Conservation (phyloP, 768 basidiomycete species). For the Termitomyces heimii region DNA sequence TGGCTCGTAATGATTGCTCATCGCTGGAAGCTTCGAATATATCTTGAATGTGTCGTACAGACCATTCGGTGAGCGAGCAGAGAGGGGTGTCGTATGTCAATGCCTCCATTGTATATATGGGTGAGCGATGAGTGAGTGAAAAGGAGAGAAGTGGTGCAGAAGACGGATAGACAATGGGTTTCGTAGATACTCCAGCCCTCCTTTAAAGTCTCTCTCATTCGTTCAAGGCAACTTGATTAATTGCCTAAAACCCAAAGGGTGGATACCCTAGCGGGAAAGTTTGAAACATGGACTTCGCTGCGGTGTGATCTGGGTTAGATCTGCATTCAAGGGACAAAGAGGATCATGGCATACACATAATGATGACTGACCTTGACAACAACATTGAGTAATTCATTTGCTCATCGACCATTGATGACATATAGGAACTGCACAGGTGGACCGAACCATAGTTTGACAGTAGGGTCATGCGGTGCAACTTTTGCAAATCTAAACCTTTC, state of each 20-base stretch:
- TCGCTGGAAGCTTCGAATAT: slow-evolving; percentile 48
- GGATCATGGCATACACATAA: background rate
- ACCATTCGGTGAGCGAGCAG: slow-evolving; percentile 43
- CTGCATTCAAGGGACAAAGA: slow-evolving; percentile 5
- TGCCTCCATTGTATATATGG: slow-evolving; percentile 10
- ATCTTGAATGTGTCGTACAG: slow-evolving; percentile 37
- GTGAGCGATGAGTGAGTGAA: background rate
- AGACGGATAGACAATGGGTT: background rate
- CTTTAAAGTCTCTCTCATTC: slow-evolving; percentile 10
- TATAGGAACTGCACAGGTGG: background rate
- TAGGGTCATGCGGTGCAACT: background rate
- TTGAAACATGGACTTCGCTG: slow-evolving; percentile 8
- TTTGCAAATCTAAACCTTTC: background rate
- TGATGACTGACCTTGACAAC: background rate
- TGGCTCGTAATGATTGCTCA: slow-evolving; percentile 33
- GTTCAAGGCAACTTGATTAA: slow-evolving; percentile 15
- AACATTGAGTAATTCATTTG: background rate
- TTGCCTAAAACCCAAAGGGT: slow-evolving; percentile 13
- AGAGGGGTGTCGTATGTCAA: slow-evolving; percentile 18
- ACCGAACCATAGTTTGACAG: background rate
- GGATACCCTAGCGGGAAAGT: slow-evolving; percentile 5
- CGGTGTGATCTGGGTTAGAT: slow-evolving; percentile 12
- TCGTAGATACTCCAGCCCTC: background rate
- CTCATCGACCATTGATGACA: background rate
- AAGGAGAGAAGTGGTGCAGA: background rate